A percentile compares a stretch with the other conserved stretches of the same genome.
These are phyloP conservation scores for Cutaneotrichosporon sp. DNA, from an alignment of 1,284 basidiomycete genomes.

Conservation along the genomic window DNA sequence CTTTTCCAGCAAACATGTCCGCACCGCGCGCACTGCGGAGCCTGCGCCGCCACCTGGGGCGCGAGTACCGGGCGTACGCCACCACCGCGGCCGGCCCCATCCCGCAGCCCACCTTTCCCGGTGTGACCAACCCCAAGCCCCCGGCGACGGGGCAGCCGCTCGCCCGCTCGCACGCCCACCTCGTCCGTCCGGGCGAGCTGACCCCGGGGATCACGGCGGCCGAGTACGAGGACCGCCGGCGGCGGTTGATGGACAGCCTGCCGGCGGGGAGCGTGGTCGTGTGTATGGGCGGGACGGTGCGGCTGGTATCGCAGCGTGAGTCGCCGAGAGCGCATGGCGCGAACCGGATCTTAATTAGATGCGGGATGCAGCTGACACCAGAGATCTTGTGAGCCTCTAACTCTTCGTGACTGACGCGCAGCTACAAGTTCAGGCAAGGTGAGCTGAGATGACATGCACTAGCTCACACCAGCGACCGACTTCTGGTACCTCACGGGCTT, in stretches of 20 bases:
- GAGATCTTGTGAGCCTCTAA: constrained; percentile 59
- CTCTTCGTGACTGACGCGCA: constrained; percentile 44
- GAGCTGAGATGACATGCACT: constrained; percentile 6
- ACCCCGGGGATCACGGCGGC: constrained; percentile 78
- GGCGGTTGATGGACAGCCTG: constrained; percentile 71
- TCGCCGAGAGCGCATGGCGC: constrained; percentile 38
- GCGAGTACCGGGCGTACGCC: too few species aligned
- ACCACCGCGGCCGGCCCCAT: not conserved
- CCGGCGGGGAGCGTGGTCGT: constrained; percentile 78
- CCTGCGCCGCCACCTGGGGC: too few species aligned
- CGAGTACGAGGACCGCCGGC: constrained; percentile 82
- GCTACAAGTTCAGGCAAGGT: constrained; percentile 90
- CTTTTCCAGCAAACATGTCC: too few species aligned
- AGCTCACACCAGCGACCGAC: constrained; percentile 63
- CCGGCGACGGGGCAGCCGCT: constrained; percentile 75
- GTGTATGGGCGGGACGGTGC: constrained; percentile 74
- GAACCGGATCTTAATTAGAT: too few species aligned
- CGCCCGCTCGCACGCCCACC: constrained; percentile 73
- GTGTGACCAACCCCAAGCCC: constrained; percentile 57
- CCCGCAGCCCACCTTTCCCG: not conserved
- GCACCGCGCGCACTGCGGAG: too few species aligned
- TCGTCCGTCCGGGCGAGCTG: constrained; percentile 68
- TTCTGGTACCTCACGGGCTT: constrained; percentile 96
- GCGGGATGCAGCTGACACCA: constrained; percentile 28
- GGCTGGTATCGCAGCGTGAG: constrained; percentile 85